phyloP scores from a whole-genome alignment of 192 early-diverging fungal species.

The Umbelopsis sp. region DNA sequence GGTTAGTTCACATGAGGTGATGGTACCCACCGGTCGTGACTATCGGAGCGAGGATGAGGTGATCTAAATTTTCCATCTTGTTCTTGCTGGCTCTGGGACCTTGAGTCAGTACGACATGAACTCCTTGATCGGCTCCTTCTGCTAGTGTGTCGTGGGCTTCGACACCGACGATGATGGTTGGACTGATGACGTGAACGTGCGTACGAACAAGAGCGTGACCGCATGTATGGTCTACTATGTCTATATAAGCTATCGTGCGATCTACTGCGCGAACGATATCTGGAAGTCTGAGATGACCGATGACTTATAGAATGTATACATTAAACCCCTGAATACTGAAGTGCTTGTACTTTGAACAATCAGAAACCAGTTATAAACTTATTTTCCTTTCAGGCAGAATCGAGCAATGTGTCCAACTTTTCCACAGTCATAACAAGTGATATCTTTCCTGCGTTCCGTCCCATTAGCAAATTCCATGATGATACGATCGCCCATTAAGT shows the following conservation, averaged over 20 bases:
- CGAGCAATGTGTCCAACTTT: constrained; percentile 15
- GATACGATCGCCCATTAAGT: constrained; percentile 24
- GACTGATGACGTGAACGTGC: not conserved
- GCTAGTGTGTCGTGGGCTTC: not conserved
- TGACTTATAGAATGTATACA: too few species aligned
- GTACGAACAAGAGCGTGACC: not conserved
- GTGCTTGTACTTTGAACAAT: too few species aligned
- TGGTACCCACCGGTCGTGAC: not conserved
- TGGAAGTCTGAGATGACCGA: not conserved
- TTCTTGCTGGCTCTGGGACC: not conserved
- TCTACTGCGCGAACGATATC: not conserved
- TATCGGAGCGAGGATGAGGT: not conserved
- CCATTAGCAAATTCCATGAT: constrained; percentile 31
- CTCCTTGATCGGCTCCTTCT: not conserved
- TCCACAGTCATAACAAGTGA: constrained; percentile 26
- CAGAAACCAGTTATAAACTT: too few species aligned
- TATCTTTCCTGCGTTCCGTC: constrained; percentile 12
- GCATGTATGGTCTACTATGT: not conserved
- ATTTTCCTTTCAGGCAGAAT: not conserved
- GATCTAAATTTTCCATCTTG: not conserved
- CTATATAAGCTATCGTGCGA: not conserved
- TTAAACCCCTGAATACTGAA: too few species aligned
- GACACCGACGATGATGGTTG: too few species aligned
- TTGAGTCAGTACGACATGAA: not conserved
- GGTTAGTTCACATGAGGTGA: not conserved